A percentile compares a stretch with the other conserved stretches of the same genome.
These are phyloP conservation scores for Allantophomopsis lycopodina DNA, from an alignment of 2,329 filamentous ascomycete genomes.

Conservation along the genomic window DNA sequence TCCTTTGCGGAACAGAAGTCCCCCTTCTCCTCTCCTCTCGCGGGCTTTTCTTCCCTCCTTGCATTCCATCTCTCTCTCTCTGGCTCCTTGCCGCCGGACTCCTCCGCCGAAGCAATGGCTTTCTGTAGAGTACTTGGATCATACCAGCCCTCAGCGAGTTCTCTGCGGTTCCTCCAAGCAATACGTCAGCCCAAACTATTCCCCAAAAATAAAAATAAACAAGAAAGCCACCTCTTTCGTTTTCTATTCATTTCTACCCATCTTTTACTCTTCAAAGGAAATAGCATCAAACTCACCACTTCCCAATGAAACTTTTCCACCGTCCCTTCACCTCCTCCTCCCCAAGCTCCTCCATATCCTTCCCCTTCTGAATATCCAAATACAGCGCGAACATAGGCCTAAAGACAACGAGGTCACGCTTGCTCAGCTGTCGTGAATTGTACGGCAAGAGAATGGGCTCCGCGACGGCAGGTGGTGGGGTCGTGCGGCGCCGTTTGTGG, in stretches of 20 bases:
- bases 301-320: conserved; percentile 86
- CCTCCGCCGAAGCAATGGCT: conserved; percentile 10
- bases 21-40: conserved; percentile 4
- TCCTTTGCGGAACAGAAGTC: conserved; percentile 7
- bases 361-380: conserved; percentile 74
- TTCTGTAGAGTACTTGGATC: conserved; percentile 47
- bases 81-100: neutral
- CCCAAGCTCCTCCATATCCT: conserved; percentile 52
- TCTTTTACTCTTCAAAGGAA: conserved; percentile 1
- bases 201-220: neutral
- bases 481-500: conserved; percentile 18
- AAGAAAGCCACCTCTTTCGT: neutral
- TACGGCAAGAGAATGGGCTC: conserved; percentile 39
- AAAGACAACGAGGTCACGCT: conserved; percentile 52
- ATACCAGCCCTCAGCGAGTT: conserved; percentile 87
- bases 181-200: conserved; percentile 24
- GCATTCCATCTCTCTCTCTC: conserved; percentile 5
- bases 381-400: conserved; percentile 70
- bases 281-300: conserved; percentile 48
- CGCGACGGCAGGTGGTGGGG: conserved; percentile 3
- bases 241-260: neutral
- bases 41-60: conserved; percentile 1
- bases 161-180: conserved; percentile 59
- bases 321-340: conserved; percentile 67
- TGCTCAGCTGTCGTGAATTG: conserved; percentile 49